A percentile compares a stretch with the other conserved stretches of the same genome.
Conservation (phyloP, 805 yeast species). For the Candida peoriensis region DNA sequence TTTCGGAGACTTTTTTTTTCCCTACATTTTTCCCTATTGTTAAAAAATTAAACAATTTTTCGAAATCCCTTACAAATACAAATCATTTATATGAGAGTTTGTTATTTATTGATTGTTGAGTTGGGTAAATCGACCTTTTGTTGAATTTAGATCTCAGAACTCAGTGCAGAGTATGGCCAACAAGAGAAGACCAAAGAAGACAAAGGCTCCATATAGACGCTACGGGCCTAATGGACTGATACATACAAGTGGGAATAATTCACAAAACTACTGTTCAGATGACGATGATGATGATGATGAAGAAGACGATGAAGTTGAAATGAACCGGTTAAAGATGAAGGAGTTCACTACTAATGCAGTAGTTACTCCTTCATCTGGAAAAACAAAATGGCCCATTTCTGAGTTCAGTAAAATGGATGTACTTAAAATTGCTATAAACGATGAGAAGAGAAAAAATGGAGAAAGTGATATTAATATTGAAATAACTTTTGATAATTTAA, state of each 20-base stretch:
- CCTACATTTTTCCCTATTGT: no score
- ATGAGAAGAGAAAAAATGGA: slow-evolving; percentile 14
- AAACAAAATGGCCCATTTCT: slow-evolving; percentile 40
- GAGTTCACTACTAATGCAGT: background rate
- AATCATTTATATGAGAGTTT: no score
- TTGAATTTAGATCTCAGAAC: no score
- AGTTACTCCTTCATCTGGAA: slow-evolving; percentile 1
- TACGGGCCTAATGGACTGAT: slow-evolving; percentile 47
- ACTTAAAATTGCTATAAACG: slow-evolving; percentile 27
- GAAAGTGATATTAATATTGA: no score
- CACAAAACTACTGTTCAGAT: background rate
- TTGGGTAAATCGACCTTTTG: no score
- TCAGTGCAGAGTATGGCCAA: no score
- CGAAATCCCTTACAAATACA: no score
- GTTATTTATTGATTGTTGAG: no score
- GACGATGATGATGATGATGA: slow-evolving; percentile 25
- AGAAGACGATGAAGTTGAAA: slow-evolving; percentile 23
- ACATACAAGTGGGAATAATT: background rate
- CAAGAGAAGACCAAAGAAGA: slow-evolving; percentile 80
- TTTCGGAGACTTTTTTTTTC: no score
- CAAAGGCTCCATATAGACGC: slow-evolving; percentile 71
- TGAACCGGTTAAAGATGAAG: slow-evolving; percentile 16
- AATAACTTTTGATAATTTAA: no score
- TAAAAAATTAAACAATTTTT: no score
- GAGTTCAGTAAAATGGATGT: slow-evolving; percentile 49